Conservation (phyloP, 108 stramenopile genomes). For the Fistulifera solaris region DNA sequence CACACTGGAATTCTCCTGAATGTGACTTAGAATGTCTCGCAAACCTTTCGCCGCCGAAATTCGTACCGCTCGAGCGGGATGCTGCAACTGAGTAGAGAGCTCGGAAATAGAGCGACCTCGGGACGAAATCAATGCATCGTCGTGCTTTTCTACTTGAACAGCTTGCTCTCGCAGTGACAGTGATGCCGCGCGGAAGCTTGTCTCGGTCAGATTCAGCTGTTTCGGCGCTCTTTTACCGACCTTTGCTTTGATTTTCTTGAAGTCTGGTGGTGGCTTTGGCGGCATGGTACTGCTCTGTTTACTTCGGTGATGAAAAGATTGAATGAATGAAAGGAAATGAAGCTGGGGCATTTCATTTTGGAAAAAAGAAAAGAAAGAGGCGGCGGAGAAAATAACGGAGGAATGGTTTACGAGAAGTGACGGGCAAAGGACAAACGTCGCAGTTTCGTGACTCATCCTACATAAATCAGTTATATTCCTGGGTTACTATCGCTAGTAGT, state of each 20-base stretch:
- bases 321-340: too few species aligned
- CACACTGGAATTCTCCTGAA: conserved; percentile 14
- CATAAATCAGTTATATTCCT: too few species aligned
- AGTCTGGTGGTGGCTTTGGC: conserved; percentile 22
- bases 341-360: too few species aligned
- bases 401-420: too few species aligned
- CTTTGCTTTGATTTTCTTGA: conserved; percentile 76
- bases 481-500: too few species aligned
- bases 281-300: too few species aligned
- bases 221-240: conserved; percentile 71
- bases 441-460: too few species aligned
- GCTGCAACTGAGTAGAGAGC: conserved; percentile 37
- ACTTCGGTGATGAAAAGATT: too few species aligned
- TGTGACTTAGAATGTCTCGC: conserved; percentile 40
- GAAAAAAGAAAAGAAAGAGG: too few species aligned
- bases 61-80: conserved; percentile 60
- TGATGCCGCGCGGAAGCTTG: conserved; percentile 58
- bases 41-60: conserved; percentile 59
- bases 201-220: conserved; percentile 65
- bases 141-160: not conserved
- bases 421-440: too few species aligned
- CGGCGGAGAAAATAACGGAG: too few species aligned
- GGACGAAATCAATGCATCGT: conserved; percentile 34
- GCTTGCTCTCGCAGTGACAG: conserved; percentile 18
- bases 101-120: conserved; percentile 53